phyloP scores from a whole-genome alignment of 495 filamentous ascomycete species.

The Recurvomyces mirabilis region DNA sequence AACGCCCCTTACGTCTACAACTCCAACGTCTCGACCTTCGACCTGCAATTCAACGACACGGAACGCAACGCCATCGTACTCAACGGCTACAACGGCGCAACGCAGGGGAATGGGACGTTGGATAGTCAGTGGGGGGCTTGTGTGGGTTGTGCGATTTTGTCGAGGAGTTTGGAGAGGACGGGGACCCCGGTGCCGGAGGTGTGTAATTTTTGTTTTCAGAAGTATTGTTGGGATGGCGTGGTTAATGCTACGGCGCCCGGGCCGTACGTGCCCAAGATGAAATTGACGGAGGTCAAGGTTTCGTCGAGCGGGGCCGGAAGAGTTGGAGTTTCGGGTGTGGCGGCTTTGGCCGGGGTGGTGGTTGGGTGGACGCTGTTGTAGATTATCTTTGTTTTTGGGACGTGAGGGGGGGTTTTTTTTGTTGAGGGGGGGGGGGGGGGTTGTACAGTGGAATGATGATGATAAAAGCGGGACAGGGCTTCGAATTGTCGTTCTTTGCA shows the following conservation, averaged over 20 bases:
- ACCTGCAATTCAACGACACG: constrained; percentile 45
- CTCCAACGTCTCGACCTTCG: constrained; percentile 67
- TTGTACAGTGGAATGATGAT: too few species aligned
- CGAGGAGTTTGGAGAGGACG: constrained; percentile 58
- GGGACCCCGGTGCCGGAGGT: constrained; percentile 49
- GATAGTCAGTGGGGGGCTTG: constrained; percentile 67
- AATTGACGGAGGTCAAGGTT: constrained; percentile 5
- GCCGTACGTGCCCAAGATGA: constrained; percentile 10
- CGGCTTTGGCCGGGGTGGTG: background rate
- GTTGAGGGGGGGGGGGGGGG: too few species aligned
- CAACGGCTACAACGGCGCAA: constrained; percentile 76
- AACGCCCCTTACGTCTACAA: constrained; percentile 66
- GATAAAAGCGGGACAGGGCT: too few species aligned
- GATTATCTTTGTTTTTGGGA: too few species aligned
- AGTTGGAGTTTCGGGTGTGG: background rate
- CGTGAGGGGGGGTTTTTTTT: too few species aligned
- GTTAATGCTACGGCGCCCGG: constrained; percentile 31
- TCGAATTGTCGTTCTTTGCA: too few species aligned
- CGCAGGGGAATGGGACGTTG: constrained; percentile 63
- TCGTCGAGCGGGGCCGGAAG: background rate
- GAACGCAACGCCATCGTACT: constrained; percentile 65
- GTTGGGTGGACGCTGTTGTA: too few species aligned
- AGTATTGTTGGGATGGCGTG: constrained; percentile 85
- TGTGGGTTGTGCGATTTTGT: constrained; percentile 82
- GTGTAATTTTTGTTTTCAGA: constrained; percentile 62